A percentile compares a stretch with the other conserved stretches of the same genome.
Conservation (phyloP, 495 filamentous ascomycete species). For the Chlorociboria aeruginascens region DNA sequence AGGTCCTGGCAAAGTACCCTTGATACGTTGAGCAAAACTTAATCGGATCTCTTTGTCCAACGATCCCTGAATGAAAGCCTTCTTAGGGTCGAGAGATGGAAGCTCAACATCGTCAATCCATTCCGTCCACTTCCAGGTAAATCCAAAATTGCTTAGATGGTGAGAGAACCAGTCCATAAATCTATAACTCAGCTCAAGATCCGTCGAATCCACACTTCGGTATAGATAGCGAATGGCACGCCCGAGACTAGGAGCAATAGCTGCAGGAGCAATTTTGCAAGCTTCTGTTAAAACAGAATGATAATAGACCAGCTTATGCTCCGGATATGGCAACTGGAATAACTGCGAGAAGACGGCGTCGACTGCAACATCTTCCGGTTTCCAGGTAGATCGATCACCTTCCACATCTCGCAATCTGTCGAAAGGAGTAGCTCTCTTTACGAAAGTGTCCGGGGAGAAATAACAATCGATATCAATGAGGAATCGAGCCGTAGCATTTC, state of each 20-base stretch:
- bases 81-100: constrained; percentile 67
- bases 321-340: constrained; percentile 72
- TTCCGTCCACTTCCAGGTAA: constrained; percentile 99
- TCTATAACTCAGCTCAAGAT: constrained; percentile 73
- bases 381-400: constrained; percentile 70
- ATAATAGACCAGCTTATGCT: constrained; percentile 94
- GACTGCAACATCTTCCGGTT: constrained; percentile 93
- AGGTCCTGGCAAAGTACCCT: constrained; percentile 78
- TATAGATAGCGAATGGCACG: constrained; percentile 90
- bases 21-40: constrained; percentile 92
- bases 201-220: constrained; percentile 63
- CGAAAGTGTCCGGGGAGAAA: constrained; percentile 77
- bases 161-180: constrained; percentile 98
- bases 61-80: constrained; percentile 81
- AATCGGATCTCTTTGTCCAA: constrained; percentile 96
- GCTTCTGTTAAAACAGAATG: constrained; percentile 88
- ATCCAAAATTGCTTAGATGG: constrained; percentile 96
- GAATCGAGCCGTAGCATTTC: constrained; percentile 72
- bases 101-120: constrained; percentile 84
- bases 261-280: constrained; percentile 89
- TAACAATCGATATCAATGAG: constrained; percentile 93
- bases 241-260: constrained; percentile 89
- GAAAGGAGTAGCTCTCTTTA: constrained; percentile 84
- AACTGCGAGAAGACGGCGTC: constrained; percentile 95
- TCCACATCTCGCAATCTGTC: constrained; percentile 74